Base-by-base conservation (phyloP, 139 green algal species). In the Tetradesmus lagerheimii region DNA sequence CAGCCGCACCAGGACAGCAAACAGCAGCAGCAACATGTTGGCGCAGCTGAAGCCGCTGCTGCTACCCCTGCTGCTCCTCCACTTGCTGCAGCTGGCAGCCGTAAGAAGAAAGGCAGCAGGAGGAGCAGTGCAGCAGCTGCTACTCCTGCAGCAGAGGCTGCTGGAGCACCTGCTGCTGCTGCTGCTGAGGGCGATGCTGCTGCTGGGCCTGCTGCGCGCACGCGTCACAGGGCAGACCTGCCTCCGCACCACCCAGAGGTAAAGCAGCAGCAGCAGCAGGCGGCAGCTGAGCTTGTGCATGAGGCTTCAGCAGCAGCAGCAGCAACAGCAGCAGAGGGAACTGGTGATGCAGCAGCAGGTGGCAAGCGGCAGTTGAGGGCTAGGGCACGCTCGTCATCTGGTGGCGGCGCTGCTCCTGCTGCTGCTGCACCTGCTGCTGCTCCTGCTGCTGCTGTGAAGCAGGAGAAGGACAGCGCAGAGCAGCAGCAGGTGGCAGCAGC, bases 371-470 rank as follows among this genome's bases (percentile, higher is more conserved):
- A 71, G 57, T 8, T 71, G 57, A 71, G 57, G 57, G 20, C 57
- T 8, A 71, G 57, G 16, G 57, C 57, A 9, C 57, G 57, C 23
- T 71, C 57, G 8, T 71, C 57, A 6, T 71, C 57, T 71, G 57
- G 57, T 18, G 57, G 57, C 57, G 57, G 57, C 57, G 23, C n/a
- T 11, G 31, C 67, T 78, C 11, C 67, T 38, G 67, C 67, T 23
- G 1, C 67, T n/a, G 9, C n/a, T 78, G 67, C 67, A 41, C n/a
- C 67, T 29, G 67, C n/a, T 39, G n/a, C 66, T 15, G 27, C 67
- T 77, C 5, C 29, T 77, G 66, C 66, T 78, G 67, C 67, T 38
- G 67, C 67, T 78, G 67, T 71, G 57, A 71, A 71, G 57, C 57
- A 71, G 57, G 57, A 71, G 16, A 64, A 64, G 57, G 57, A 71